Evolutionary conservation across 306 rosid species (phyloP).

Genomic region (Cercis canadensis): DNA sequence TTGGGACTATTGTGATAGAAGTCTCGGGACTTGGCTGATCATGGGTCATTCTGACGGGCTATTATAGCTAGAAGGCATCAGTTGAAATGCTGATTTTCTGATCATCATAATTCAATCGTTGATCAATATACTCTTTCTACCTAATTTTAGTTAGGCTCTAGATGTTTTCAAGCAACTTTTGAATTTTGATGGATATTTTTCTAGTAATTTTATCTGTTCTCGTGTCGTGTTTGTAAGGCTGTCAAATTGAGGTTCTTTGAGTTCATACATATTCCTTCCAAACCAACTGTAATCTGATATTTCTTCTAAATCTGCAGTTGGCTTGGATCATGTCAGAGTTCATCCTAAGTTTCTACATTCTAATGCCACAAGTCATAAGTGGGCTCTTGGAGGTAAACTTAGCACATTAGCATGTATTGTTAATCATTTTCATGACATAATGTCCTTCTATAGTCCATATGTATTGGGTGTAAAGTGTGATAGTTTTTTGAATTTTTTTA

Average conservation of each 20-base stretch:
- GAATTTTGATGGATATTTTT: not conserved
- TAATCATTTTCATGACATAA: constrained; percentile 8
- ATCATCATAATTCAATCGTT: constrained; percentile 1
- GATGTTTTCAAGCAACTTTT: constrained; percentile 15
- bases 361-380: constrained; percentile 97
- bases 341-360: constrained; percentile 98
- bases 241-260: constrained; percentile 18
- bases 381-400: constrained; percentile 96
- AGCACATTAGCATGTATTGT: constrained; percentile 22
- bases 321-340: constrained; percentile 95
- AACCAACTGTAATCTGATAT: constrained; percentile 13
- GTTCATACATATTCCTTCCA: constrained; percentile 7
- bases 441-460: constrained; percentile 9
- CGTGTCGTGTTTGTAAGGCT: constrained; percentile 8
- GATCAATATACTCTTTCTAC: not conserved
- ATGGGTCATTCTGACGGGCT: constrained; percentile 1
- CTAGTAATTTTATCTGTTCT: not conserved
- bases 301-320: constrained; percentile 66
- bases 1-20: not conserved
- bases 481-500: not conserved
- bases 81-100: not conserved
- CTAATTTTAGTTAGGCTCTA: not conserved
- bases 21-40: constrained; percentile 17
- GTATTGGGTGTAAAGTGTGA: not conserved
- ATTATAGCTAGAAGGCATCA: not conserved